A percentile compares a stretch with the other conserved stretches of the same genome.
These are phyloP conservation scores for Gentiana dahurica DNA, from an alignment of 257 asterid species.

Conservation along the genomic window DNA sequence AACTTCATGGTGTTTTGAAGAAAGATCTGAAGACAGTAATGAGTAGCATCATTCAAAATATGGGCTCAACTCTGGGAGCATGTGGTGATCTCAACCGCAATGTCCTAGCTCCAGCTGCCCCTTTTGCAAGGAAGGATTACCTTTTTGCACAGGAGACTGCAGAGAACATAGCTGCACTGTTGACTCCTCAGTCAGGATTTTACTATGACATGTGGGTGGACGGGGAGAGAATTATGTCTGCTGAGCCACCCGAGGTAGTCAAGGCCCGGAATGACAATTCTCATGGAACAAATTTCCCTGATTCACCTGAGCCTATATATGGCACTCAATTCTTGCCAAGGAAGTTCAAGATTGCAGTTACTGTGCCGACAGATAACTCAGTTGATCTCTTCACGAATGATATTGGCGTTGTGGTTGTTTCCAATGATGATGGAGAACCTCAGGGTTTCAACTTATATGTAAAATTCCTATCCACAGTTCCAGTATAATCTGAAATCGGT, in stretches of 20 bases:
- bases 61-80: slow-evolving; percentile 98
- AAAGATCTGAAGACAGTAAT: slow-evolving; percentile 89
- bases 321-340: slow-evolving; percentile 98
- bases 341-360: slow-evolving; percentile 92
- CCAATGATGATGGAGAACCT: slow-evolving; percentile 82
- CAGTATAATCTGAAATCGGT: slow-evolving; percentile 8
- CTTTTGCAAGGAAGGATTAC: slow-evolving; percentile 57
- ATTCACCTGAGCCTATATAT: slow-evolving; percentile 92
- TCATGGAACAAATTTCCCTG: slow-evolving; percentile 83
- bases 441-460: slow-evolving; percentile 91
- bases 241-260: slow-evolving; percentile 84
- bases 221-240: slow-evolving; percentile 78
- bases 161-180: slow-evolving; percentile 80
- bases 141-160: slow-evolving; percentile 94
- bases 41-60: slow-evolving; percentile 64
- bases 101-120: slow-evolving; percentile 96
- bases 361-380: slow-evolving; percentile 90
- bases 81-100: slow-evolving; percentile 97
- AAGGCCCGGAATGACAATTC: slow-evolving; percentile 86
- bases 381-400: slow-evolving; percentile 91
- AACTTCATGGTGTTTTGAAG: slow-evolving; percentile 90
- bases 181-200: slow-evolving; percentile 96
- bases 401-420: slow-evolving; percentile 72
- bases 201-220: slow-evolving; percentile 98
- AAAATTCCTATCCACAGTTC: slow-evolving; percentile 20